A percentile compares a stretch with the other conserved stretches of the same genome.
These are phyloP conservation scores for Periconia sp. DNA, from an alignment of 2,329 filamentous ascomycete genomes.

Conservation along the genomic window DNA sequence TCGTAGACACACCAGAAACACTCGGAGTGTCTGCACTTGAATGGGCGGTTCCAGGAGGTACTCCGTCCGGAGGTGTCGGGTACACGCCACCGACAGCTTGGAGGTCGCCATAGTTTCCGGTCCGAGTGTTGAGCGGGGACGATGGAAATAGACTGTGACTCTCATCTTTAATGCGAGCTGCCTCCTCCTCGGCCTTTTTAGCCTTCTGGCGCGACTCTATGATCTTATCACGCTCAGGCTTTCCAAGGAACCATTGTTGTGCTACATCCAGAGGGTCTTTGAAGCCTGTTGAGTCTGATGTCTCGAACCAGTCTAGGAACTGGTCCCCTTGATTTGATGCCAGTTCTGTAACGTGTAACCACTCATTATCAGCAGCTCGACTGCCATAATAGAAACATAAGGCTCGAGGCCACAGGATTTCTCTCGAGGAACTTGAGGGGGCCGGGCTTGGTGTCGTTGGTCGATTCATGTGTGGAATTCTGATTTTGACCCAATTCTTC, in stretches of 20 bases:
- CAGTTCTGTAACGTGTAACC: background rate
- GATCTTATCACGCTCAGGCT: conserved; percentile 41
- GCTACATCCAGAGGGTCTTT: conserved; percentile 42
- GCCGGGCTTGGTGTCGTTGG: conserved; percentile 18
- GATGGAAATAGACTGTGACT: conserved; percentile 35
- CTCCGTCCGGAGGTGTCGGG: conserved; percentile 48
- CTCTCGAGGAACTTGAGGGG: conserved; percentile 21
- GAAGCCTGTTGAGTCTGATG: conserved; percentile 36
- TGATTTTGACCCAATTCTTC: conserved; percentile 39
- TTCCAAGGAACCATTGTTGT: conserved; percentile 44
- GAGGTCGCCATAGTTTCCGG: conserved; percentile 42
- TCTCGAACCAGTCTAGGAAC: conserved; percentile 39
- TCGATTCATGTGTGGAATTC: conserved; percentile 21
- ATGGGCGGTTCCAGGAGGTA: conserved; percentile 35
- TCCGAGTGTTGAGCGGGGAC: conserved; percentile 45
- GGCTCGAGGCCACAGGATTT: conserved; percentile 44
- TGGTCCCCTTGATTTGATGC: conserved; percentile 7
- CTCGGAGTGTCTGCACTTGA: conserved; percentile 37
- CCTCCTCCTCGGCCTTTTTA: conserved; percentile 54
- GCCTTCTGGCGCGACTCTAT: conserved; percentile 50
- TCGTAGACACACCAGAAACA: conserved; percentile 29
- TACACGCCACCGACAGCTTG: conserved; percentile 47
- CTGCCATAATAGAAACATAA: conserved; percentile 38
- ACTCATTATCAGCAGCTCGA: background rate
- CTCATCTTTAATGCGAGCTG: conserved; percentile 43